phyloP scores from a whole-genome alignment of 2,329 filamentous ascomycete species.

The Colletotrichum sp. region DNA sequence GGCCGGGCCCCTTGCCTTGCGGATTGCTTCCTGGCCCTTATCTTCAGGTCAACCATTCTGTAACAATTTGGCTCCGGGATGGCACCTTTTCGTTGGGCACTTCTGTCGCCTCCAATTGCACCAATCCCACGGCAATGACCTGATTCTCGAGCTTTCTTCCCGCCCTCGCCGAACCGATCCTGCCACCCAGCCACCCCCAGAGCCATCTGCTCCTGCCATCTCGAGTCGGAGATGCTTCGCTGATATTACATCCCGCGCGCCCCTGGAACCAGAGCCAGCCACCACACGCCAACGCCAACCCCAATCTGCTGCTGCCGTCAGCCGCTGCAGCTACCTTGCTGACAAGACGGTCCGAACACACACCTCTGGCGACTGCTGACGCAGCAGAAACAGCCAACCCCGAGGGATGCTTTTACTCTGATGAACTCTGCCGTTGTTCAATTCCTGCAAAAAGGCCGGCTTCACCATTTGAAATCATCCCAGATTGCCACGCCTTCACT shows the following conservation, averaged over 20 bases:
- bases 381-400: not conserved
- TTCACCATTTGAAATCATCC: not conserved
- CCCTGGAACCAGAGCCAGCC: slow-evolving; percentile 12
- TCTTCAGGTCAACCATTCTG: not conserved
- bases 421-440: not conserved
- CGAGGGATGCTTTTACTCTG: not conserved
- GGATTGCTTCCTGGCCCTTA: not conserved
- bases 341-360: slow-evolving; percentile 14
- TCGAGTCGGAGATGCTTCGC: not conserved
- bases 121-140: not conserved
- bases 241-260: slow-evolving; percentile 5
- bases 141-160: not conserved
- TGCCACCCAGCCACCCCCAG: slow-evolving; percentile 9
- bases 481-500: not conserved
- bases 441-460: not conserved
- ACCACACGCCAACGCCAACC: slow-evolving; percentile 7
- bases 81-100: not conserved
- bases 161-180: not conserved
- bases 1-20: not conserved
- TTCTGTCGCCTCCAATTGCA: not conserved
- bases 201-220: not conserved
- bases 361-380: not conserved
- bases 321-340: slow-evolving; percentile 15
- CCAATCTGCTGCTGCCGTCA: slow-evolving; percentile 11
- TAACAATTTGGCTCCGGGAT: not conserved